Evolutionary conservation across 441 rosid species (phyloP), one percentile per base, ranked within the genome.

Genomic region (Manihot esculenta): DNA sequence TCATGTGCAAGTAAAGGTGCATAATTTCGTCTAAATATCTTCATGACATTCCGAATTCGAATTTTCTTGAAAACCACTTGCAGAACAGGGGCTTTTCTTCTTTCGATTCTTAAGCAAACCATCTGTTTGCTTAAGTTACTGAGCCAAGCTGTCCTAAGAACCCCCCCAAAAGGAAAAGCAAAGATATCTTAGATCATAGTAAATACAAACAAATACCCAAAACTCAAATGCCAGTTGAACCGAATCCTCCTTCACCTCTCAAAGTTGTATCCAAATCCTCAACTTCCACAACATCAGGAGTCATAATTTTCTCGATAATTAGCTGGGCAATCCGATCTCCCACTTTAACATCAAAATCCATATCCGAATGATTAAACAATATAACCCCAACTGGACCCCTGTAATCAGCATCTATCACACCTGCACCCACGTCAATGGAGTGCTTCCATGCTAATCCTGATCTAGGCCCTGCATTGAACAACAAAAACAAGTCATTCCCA

Each of bases 391-490:
- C 85, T 1, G 93, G 85, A 33, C 94, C 97, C 64, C 96, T 76
- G 76, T 86, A 88, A 63, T 92, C 94, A 0, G 93, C 92, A 53
- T 92, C 94, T 3, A 92, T 85, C 56, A 92, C 94, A 2, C 96
- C 94, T 0, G 92, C 97, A 2, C 97, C 97, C 1, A 92, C 96
- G 35, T 92, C 96, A 18, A 92, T 87, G n/a, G 93, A 86, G 60
- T 90, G 85, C 80, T 92, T 92, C 94, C 91, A 86, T 9, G 94
- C 78, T 68, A 92, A 72, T 10, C 96, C 96, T 0, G 98, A 92
- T 73, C 98, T 86, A 11, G 98, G 90, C 6, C 94, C 93, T 88
- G 58, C 18, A 18, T 10, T 11, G 60, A 1, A 5, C 12, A 57
- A 42, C 5, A 41, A 13, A 41, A 5, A 18, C 20, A 38, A 10